Conservation (phyloP, 106 monocot genomes). For the Chionographis japonica region DNA sequence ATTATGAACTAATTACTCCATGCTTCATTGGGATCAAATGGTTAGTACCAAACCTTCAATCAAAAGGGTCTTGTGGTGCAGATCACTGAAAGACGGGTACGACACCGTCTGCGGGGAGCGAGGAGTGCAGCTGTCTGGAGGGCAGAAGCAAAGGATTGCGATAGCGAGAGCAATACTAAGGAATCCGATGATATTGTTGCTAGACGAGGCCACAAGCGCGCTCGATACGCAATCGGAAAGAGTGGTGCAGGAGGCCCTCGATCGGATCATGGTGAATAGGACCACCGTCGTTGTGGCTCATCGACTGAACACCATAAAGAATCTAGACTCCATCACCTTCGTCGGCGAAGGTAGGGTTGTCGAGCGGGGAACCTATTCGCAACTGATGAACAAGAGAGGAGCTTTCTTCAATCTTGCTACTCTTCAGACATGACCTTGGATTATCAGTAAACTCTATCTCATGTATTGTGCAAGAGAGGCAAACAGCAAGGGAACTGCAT, state of each 20-base stretch:
- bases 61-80: slow-evolving; percentile 10
- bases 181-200: slow-evolving; percentile 56
- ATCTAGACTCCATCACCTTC: slow-evolving; percentile 54
- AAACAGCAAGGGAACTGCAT: no score
- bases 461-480: neutral
- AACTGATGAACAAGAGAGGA: slow-evolving; percentile 69
- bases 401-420: slow-evolving; percentile 55
- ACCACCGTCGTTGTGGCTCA: slow-evolving; percentile 84
- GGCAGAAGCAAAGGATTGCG: slow-evolving; percentile 83
- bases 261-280: slow-evolving; percentile 65
- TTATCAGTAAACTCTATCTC: no score
- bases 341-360: slow-evolving; percentile 53
- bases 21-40: no score
- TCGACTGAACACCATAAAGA: slow-evolving; percentile 69
- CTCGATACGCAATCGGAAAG: slow-evolving; percentile 65
- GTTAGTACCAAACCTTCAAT: no score
- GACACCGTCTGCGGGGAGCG: slow-evolving; percentile 59
- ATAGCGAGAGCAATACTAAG: slow-evolving; percentile 76
- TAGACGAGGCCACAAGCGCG: slow-evolving; percentile 89
- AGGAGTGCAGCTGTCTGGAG: slow-evolving; percentile 75
- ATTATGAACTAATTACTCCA: neutral
- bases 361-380: slow-evolving; percentile 55
- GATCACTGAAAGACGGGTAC: slow-evolving; percentile 67
- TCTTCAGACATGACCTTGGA: slow-evolving; percentile 40
- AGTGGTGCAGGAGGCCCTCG: slow-evolving; percentile 75